These are phyloP conservation scores for Jimgerdemannia flammicorona DNA, from an alignment of 192 early-diverging fungal genomes.

Conservation along the genomic window DNA sequence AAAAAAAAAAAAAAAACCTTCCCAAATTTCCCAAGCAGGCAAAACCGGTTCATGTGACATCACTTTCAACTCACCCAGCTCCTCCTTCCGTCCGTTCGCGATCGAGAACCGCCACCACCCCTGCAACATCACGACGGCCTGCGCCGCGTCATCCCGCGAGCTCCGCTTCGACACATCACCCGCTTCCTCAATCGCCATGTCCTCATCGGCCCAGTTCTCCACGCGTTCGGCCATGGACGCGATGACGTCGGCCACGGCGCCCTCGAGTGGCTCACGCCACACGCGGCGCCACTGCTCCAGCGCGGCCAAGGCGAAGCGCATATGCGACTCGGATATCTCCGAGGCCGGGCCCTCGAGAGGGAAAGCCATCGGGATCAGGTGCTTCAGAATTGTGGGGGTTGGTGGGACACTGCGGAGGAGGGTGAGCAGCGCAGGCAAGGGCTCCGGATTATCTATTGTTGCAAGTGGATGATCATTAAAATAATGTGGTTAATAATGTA, in stretches of 20 bases:
- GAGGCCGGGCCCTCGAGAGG: not conserved
- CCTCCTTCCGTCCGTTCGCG: not conserved
- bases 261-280: not conserved
- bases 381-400: not conserved
- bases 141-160: not conserved
- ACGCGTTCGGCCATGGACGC: not conserved
- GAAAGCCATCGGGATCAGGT: not conserved
- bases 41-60: too few relatives aligned
- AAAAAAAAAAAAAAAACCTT: too few relatives aligned
- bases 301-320: not conserved
- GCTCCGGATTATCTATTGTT: constrained; percentile 6
- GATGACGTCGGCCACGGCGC: not conserved
- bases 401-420: constrained; percentile 10
- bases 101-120: not conserved
- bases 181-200: not conserved
- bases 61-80: not conserved
- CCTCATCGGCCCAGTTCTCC: not conserved
- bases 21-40: too few relatives aligned
- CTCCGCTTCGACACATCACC: not conserved
- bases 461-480: not conserved
- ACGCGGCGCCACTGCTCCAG: constrained; percentile 8
- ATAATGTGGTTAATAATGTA: too few relatives aligned
- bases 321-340: not conserved
- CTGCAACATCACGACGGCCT: not conserved
- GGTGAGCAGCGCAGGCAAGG: constrained; percentile 1